Evolutionary conservation across 2,329 filamentous ascomycete genomes (phyloP), one percentile per base, ranked within the genome.

Genomic region (Colletotrichum eremochloae): DNA sequence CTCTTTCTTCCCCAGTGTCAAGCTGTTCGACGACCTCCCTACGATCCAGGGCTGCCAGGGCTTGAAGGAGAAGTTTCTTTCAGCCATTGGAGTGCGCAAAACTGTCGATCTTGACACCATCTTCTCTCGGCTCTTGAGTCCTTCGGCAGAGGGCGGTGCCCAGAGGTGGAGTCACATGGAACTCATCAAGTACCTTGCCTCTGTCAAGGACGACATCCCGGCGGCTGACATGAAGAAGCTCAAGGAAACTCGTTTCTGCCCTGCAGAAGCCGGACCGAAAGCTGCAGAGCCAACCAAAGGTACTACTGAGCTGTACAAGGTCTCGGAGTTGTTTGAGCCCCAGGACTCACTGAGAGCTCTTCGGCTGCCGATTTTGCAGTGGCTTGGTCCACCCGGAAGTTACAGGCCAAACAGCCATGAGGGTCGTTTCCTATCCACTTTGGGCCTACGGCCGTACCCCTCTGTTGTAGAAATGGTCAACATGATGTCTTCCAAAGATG

Each of bases 41-140:
- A 91, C 92, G 15, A 91, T 98, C 1, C 89, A 92, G 75, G 90
- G 90, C 15, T 90, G 95, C 55, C 90, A 92, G 52, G 90, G 91
- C 42, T 89, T 98, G 15, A 98, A 98, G 79, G 96, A 98, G 57
- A 98, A 97, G 80, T 94, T 99, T 74, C 82, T 99, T 55, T 84
- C 88, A 3, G 89, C 93, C 2, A 85, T 99, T 42, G 96, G 96
- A 3, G 95, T 99, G 36, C 91, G 96, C 71, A 98, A 98, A 84
- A 99, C 96, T 0, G 92, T 99, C 29, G 96, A 99, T 76, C 85
- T 99, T 2, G 94, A 94, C 42, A 96, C 97, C 40, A 97, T 99
- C 40, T 98, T 99, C 77, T 93, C 93, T 33, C 89, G 96, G 56
- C 87, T 99, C 55, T 88, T 98, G 75, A 91, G 88, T 63, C 87